Base-by-base conservation (phyloP, 164 flowering plant species). In the Paratinospora sagittata region DNA sequence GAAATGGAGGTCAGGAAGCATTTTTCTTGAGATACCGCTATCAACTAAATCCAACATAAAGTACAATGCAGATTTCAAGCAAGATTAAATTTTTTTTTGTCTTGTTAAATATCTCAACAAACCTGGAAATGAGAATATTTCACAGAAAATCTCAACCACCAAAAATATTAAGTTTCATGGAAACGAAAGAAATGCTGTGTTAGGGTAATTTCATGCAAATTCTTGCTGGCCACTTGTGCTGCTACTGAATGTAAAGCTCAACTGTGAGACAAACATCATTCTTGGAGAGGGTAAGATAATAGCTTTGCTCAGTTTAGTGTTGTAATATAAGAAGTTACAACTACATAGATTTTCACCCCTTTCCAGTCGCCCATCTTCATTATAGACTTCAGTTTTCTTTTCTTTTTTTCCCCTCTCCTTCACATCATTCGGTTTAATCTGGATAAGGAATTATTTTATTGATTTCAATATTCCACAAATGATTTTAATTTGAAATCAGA, bases 1-100 rank as follows among this genome's bases (percentile, higher is more conserved):
- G 93, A 90, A 30, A 88, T 85, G 89, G 97, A 94, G 89, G 96
- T 90, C 27, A 64, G 81, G 72, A 8, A 36, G 12, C 47, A 12
- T 66, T 12, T 64, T 41, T 2, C 24, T 67, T 71, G 10, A 58
- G 36, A 60, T 60, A 27, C 33, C 63, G 17, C 27, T 16, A 23
- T 47, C 39, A 17, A 16, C 16, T 43, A 21, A 45, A 27, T 19
- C 7, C 21, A 57, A 8, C 37, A 34, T 19, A 36, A n/a, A 4
- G 16, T 2, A 65, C 45, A 17, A 37, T 19, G 36, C 6, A 52
- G 58, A 52, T n/a, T 52, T 6, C n/a, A 52, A n/a, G 23, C 23
- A 52, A 52, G 8, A n/a, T 19, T 52, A 5, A 19, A 52, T 19
- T 52, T 19, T 0, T 52, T 12, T 17, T 17, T 19, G 3, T 52